Base-by-base conservation (phyloP, 805 yeast genomes). In the Metahyphopichia silvanorum region DNA sequence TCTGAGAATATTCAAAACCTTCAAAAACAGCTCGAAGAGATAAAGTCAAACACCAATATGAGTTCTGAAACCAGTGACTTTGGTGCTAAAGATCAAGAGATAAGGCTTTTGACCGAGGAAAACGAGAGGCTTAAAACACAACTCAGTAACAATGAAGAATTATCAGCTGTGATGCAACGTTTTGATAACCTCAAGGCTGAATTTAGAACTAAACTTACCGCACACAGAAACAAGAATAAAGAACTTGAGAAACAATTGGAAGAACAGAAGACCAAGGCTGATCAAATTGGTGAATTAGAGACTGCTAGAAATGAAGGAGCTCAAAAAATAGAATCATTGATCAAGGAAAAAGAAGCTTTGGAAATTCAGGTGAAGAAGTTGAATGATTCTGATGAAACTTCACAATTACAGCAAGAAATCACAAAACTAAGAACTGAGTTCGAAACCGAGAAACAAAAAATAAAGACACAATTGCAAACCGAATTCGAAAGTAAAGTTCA, bases 41-140 rank as follows among this genome's bases (percentile, higher is more conserved):
- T 65, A 2, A 44, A 52, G 4, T 45, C 35, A 2, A 59, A 66
- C 32, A 25, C 75, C 4, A 70, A 67, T 21, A 80, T 82, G 4
- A 12, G 7, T 9, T 7, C 23, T 27, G 6, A 6, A 6, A 16
- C 28, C 13, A 9, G n/a, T 10, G 30, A 27, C 10, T 3, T 18
- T 12, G 21, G 4, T 5, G 13, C n/a, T 23, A 20, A 20, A 6
- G 71, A 66, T 13, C 71, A 74, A 47, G 71, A 74, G 34, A 47
- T 81, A 25, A 52, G 54, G 26, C 53, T 74, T 16, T 47, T 70
- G 6, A 58, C 61, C 23, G 76, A 76, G 39, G 86, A 83, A 38
- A 66, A 69, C 32, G 73, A 71, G n/a, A 64, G 76, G 16, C 76
- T 86, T 78, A 43, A 52, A n/a, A 43, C 46, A 15, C 47, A 46